phyloP scores from a whole-genome alignment of 768 basidiomycete genomes.

The Thelephora aurantiotincta region DNA sequence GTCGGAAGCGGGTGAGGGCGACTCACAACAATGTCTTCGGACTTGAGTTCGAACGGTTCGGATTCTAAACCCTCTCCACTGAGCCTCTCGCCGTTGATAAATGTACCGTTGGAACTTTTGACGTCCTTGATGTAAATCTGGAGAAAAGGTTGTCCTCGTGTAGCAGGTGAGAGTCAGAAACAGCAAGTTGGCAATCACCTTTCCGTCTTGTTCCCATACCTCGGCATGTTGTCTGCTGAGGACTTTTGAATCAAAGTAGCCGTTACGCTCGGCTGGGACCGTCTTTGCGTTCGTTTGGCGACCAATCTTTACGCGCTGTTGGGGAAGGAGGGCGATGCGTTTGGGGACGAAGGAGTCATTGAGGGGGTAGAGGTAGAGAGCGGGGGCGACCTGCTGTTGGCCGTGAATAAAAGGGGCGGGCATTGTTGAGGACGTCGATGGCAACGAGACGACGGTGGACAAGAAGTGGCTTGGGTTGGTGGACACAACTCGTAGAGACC shows the following conservation, averaged over 20 bases:
- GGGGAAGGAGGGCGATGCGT: slow-evolving; percentile 66
- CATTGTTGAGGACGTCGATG: slow-evolving; percentile 16
- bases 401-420: slow-evolving; percentile 14
- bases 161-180: slow-evolving; percentile 6
- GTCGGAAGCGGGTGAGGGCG: background rate
- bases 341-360: slow-evolving; percentile 94
- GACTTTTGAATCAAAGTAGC: slow-evolving; percentile 94
- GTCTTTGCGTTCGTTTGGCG: slow-evolving; percentile 95
- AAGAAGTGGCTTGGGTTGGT: too few species aligned
- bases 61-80: slow-evolving; percentile 83
- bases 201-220: slow-evolving; percentile 88
- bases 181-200: slow-evolving; percentile 33
- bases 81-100: slow-evolving; percentile 91
- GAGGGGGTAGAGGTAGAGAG: slow-evolving; percentile 59
- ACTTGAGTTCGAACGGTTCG: slow-evolving; percentile 87
- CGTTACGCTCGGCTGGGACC: slow-evolving; percentile 82
- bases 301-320: slow-evolving; percentile 78
- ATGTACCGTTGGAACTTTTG: slow-evolving; percentile 95
- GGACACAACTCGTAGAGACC: too few species aligned
- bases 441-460: slow-evolving; percentile 9
- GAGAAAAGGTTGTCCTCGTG: slow-evolving; percentile 6
- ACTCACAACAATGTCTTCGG: slow-evolving; percentile 89
- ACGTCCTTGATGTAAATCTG: slow-evolving; percentile 98
- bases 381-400: slow-evolving; percentile 15
- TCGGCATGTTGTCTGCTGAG: slow-evolving; percentile 92